Base-by-base conservation (phyloP, 2,329 filamentous ascomycete species). In the Alternaria infectoria region DNA sequence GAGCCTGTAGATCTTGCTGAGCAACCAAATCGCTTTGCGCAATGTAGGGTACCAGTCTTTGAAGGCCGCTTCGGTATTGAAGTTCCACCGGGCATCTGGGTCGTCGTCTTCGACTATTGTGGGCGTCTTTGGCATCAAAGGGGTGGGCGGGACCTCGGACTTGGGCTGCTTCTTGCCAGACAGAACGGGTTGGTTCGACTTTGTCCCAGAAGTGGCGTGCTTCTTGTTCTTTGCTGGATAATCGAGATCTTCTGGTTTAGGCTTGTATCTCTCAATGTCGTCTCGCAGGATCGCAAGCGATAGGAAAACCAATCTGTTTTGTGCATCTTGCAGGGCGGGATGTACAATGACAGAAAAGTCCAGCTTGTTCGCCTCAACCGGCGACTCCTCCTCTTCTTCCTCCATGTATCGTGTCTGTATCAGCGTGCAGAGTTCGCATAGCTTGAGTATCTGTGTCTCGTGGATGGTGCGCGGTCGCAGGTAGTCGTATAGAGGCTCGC, bases 1-100 rank as follows among this genome's bases (percentile, higher is more conserved):
- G 44, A 91, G 85, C 9, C 89, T 85, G 75, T 91, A 91, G 68
- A 91, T 91, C 57, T 89, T 86, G 66, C 88, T 90, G 19, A 91
- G 83, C 4, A 91, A 81, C 86, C 88, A 90, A 25, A 91, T 88
- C 3, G 89, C 89, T 79, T 89, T 90, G 54, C 86, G 83, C 17
- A 91, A 79, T 0, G 89, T 91, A 2, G 89, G 89, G 73, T 91
- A 91, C 87, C 88, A 90, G 47, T 85, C 86, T 69, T 84, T 81
- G 68, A 87, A 85, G 1, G 84, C 83, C 19, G 86, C 84, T 66
- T 88, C 86, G 1, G 85, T 85, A 62, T 87, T 86, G 68, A 86
- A 86, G 56, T 83, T 83, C 83, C 83, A 87, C 30, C 83, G 81
- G 3, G 80, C 72, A 60, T 85, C 83, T 9, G 80, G 74, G 44